Conservation (phyloP, 108 stramenopile species). For the Conticribra guillardii region DNA sequence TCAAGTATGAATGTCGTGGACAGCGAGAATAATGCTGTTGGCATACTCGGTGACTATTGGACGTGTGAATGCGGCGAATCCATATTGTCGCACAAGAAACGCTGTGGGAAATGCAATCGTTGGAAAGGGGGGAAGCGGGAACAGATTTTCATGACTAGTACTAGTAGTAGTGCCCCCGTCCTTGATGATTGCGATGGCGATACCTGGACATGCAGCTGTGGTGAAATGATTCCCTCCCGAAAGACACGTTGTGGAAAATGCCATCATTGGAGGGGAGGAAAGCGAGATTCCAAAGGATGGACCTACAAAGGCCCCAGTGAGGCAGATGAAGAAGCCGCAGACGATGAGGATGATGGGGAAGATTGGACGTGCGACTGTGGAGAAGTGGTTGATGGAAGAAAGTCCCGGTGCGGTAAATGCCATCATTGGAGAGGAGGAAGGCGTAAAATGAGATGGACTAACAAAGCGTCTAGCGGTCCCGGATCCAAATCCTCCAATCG, state of each 20-base stretch:
- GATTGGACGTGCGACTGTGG: slow-evolving; percentile 32
- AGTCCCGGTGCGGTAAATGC: slow-evolving; percentile 37
- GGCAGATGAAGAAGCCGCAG: background rate
- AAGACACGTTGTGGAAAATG: slow-evolving; percentile 35
- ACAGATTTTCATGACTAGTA: too few relatives aligned
- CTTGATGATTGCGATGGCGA: background rate
- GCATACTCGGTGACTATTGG: too few relatives aligned
- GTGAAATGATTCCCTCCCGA: slow-evolving; percentile 6
- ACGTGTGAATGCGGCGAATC: background rate
- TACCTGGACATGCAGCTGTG: slow-evolving; percentile 29
- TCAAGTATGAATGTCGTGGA: background rate
- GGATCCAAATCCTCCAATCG: background rate
- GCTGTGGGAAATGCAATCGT: background rate
- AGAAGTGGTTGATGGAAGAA: slow-evolving; percentile 9
- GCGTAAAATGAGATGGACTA: slow-evolving; percentile 17
- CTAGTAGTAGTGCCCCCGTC: background rate
- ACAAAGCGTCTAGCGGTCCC: background rate
- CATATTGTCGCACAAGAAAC: background rate
- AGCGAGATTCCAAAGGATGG: slow-evolving; percentile 17
- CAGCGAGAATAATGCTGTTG: too few relatives aligned
- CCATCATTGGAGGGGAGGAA: slow-evolving; percentile 37
- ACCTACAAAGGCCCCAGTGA: background rate
- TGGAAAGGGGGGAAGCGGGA: background rate
- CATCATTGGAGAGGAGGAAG: slow-evolving; percentile 35
- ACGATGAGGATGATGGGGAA: slow-evolving; percentile 1